These are phyloP conservation scores for Lycium ferocissimum DNA, from an alignment of 257 asterid species.

Conservation along the genomic window DNA sequence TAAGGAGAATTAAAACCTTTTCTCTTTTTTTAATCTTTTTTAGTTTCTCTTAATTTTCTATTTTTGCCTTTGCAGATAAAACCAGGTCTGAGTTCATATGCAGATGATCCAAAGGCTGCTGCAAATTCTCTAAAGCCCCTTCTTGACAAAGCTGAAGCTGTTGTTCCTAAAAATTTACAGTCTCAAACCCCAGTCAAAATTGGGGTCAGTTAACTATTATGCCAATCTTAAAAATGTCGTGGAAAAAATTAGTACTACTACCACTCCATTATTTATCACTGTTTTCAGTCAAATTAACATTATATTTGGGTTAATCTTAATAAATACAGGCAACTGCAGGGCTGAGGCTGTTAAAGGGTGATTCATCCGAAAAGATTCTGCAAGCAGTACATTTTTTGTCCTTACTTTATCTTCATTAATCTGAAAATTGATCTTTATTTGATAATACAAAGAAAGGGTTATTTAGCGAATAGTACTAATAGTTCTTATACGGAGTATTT, in stretches of 20 bases:
- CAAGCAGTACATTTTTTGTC: conserved; percentile 55
- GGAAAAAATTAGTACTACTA: background rate
- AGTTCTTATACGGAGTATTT: too few species aligned
- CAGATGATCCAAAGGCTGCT: conserved; percentile 67
- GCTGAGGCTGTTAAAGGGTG: conserved; percentile 71
- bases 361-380: conserved; percentile 66
- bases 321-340: conserved; percentile 74
- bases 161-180: conserved; percentile 57
- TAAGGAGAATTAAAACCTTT: too few species aligned
- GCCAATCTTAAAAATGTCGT: background rate
- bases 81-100: conserved; percentile 72
- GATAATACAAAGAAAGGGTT: too few species aligned
- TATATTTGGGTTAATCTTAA: background rate
- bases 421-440: background rate
- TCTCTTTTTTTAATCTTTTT: background rate
- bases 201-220: conserved; percentile 52
- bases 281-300: background rate
- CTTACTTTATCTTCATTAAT: background rate
- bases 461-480: too few species aligned
- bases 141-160: conserved; percentile 66
- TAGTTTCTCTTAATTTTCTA: background rate
- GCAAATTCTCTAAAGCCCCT: conserved; percentile 60
- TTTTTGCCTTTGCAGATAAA: conserved; percentile 43
- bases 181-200: conserved; percentile 63
- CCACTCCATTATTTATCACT: background rate